These are phyloP conservation scores for Venturia oleaginea DNA, from an alignment of 2,329 filamentous ascomycete genomes.

Conservation along the genomic window DNA sequence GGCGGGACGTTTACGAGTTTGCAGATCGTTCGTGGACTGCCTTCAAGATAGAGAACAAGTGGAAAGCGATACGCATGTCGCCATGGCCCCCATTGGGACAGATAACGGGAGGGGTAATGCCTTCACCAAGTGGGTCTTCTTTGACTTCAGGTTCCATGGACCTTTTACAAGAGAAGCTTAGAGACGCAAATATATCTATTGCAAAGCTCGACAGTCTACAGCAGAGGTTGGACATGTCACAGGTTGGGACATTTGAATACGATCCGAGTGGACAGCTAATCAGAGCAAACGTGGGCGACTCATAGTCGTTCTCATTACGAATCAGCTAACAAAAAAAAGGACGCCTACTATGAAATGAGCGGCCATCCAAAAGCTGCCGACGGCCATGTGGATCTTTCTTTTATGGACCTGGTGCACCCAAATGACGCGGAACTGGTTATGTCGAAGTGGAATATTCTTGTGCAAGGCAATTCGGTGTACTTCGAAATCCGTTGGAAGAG, in stretches of 20 bases:
- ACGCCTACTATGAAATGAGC: no score
- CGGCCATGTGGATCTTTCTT: no score
- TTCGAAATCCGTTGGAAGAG: no score
- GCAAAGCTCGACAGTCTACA: slow-evolving; percentile 18
- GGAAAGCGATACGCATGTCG: slow-evolving; percentile 15
- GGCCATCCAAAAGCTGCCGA: no score
- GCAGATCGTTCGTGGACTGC: slow-evolving; percentile 18
- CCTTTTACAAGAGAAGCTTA: slow-evolving; percentile 24
- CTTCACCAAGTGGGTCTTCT: background rate
- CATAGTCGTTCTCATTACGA: no score
- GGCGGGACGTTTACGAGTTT: slow-evolving; percentile 17
- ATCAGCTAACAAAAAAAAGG: no score
- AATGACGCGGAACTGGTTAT: no score
- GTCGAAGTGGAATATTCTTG: no score
- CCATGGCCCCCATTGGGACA: background rate
- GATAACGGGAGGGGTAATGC: background rate
- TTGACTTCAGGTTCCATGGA: slow-evolving; percentile 11
- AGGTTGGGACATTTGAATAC: slow-evolving; percentile 22
- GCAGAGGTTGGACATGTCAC: background rate
- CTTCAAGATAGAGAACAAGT: background rate
- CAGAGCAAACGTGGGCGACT: slow-evolving; percentile 26
- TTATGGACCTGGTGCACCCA: no score
- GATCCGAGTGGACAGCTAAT: slow-evolving; percentile 19
- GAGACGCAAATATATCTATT: slow-evolving; percentile 26
- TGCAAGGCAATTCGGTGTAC: no score